Base-by-base conservation (phyloP, 2,329 filamentous ascomycete species). In the Trichoderma cornu-damae region DNA sequence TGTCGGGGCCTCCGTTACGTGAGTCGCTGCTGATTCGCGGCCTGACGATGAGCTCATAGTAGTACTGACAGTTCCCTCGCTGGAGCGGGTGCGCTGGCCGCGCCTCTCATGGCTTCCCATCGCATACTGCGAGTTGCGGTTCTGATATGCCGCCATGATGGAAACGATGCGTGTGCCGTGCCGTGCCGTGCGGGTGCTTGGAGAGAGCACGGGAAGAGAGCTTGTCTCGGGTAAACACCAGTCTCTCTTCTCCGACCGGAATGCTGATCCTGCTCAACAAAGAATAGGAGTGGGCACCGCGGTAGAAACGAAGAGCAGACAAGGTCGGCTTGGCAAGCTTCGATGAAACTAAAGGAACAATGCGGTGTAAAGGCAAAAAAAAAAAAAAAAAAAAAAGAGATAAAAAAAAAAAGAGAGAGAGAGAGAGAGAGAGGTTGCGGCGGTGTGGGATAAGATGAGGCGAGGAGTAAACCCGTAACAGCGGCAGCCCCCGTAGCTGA, bases 1-100 rank as follows among this genome's bases (percentile, higher is more conserved):
- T 58, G 90, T 84, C 3, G 93, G 92, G 22, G 89, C 90, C 70
- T 96, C 90, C 49, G 93, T 96, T 74, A 93, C 83, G 72, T 90
- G 86, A 53, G 93, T 96, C 60, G 82, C 86, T 59, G 88, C 84
- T 47, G 89, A 92, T 72, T 92, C 86, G 68, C 86, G 81, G 66
- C 87, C 87, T 49, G 85, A 88, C 52, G 86, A 87, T 61, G 82
- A 80, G 74, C 88, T 93, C 75, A 86, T 86, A 71, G 85, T 86
- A 63, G 90, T 96, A 80, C 88, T 93, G 72, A 91, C 87, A 62
- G 90, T 96, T 70, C 90, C 90, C 74, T 96, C 90, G 77, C 90
- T 96, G 63, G 88, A 87, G 70, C 90, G 80, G 61, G 78, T 79
- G 69, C 80, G 79, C 63, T 79, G 75, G 65, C 77, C 74, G 66